Evolutionary conservation across 805 yeast species (phyloP).

Genomic region (Zygoascus tannicola): DNA sequence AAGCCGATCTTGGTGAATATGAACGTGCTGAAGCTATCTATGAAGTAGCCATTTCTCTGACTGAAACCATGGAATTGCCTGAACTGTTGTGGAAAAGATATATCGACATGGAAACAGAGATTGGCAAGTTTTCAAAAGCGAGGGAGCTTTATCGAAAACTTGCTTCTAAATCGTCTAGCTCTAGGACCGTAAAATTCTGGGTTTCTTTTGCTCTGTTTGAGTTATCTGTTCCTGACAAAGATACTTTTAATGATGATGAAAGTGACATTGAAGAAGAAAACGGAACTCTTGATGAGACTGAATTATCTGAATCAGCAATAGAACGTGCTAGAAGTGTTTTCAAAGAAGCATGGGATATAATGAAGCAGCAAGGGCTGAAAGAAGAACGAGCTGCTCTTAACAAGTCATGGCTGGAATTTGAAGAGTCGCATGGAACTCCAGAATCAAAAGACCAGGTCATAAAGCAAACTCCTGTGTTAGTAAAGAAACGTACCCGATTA

Average conservation of each 20-base stretch:
- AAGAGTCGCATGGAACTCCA: conserved; percentile 47
- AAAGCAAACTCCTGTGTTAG: conserved; percentile 45
- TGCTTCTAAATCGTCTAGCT: conserved; percentile 26
- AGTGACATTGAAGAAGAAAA: conserved; percentile 35
- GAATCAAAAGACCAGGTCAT: conserved; percentile 31
- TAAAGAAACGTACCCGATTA: conserved; percentile 35
- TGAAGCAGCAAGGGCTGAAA: conserved; percentile 30
- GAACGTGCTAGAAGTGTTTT: conserved; percentile 47
- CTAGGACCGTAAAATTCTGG: conserved; percentile 38
- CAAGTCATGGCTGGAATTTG: conserved; percentile 59
- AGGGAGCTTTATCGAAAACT: conserved; percentile 40
- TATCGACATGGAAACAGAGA: conserved; percentile 55
- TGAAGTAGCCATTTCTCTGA: conserved; percentile 38
- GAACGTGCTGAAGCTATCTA: conserved; percentile 59
- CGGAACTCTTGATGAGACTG: conserved; percentile 37
- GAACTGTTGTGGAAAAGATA: conserved; percentile 32
- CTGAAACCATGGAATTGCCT: conserved; percentile 18
- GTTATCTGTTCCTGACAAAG: conserved; percentile 35
- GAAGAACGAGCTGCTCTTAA: conserved; percentile 44
- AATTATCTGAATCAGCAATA: conserved; percentile 42
- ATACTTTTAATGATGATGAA: background rate
- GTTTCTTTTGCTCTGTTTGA: conserved; percentile 65
- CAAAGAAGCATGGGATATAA: conserved; percentile 40
- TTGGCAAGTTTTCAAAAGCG: conserved; percentile 47
- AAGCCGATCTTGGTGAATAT: conserved; percentile 54